These are phyloP conservation scores for Xanthoparmelia taractica DNA, from an alignment of 495 filamentous ascomycete species.

Conservation along the genomic window DNA sequence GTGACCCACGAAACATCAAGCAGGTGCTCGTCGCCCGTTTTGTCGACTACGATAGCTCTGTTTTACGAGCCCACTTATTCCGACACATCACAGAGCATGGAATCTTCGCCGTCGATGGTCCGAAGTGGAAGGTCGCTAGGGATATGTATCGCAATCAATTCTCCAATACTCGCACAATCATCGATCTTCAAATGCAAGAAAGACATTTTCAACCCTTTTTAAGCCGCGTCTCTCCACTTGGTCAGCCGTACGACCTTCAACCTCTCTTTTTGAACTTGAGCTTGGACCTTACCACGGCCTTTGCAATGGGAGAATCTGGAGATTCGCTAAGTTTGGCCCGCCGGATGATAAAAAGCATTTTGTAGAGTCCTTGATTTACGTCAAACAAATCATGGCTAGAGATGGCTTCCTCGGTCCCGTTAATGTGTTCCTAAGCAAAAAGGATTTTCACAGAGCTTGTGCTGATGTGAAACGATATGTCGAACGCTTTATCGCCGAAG, in stretches of 20 bases:
- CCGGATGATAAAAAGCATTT: conserved; percentile 20
- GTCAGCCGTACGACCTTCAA: conserved; percentile 17
- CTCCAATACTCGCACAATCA: conserved; percentile 17
- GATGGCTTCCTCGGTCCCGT: conserved; percentile 20
- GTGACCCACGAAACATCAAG: conserved; percentile 22
- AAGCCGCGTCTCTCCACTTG: conserved; percentile 6
- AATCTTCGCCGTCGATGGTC: conserved; percentile 24
- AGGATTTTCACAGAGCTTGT: conserved; percentile 4
- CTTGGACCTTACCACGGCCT: conserved; percentile 20
- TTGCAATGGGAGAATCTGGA: conserved; percentile 22
- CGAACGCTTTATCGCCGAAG: conserved; percentile 5
- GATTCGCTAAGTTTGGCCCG: conserved; percentile 15
- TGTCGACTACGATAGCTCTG: conserved; percentile 23
- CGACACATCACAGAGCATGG: conserved; percentile 23
- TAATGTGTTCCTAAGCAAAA: neutral
- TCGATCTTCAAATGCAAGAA: conserved; percentile 20
- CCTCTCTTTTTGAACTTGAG: conserved; percentile 12
- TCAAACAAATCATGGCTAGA: conserved; percentile 17
- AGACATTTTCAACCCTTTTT: conserved; percentile 18
- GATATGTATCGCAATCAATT: conserved; percentile 17
- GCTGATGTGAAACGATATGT: conserved; percentile 2
- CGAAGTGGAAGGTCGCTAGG: conserved; percentile 20
- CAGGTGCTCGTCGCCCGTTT: conserved; percentile 19
- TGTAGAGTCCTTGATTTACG: conserved; percentile 14
- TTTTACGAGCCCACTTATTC: conserved; percentile 21